Evolutionary conservation across 192 early-diverging fungal genomes (phyloP).

Genomic region (Gorgonomyces haynaldii): DNA sequence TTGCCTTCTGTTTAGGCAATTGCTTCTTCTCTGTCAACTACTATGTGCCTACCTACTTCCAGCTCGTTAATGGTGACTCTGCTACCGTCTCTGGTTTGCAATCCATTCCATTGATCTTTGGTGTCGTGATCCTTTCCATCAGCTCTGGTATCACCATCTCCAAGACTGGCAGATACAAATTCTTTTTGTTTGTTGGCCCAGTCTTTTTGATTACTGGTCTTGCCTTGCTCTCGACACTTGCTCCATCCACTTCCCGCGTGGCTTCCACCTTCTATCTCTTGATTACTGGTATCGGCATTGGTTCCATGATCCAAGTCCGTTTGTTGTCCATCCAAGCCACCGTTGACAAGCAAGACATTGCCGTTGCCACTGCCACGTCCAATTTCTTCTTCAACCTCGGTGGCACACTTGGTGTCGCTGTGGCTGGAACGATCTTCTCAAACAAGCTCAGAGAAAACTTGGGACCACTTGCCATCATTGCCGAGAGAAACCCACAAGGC

Average conservation of each 20-base stretch:
- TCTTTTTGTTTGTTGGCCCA: constrained; percentile 16
- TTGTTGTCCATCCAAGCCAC: constrained; percentile 15
- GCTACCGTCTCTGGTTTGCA: constrained; percentile 15
- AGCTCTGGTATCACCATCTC: constrained; percentile 7
- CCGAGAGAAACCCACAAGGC: neutral
- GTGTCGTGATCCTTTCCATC: constrained; percentile 11
- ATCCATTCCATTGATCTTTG: constrained; percentile 18
- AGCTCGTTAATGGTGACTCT: constrained; percentile 16
- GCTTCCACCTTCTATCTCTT: constrained; percentile 15
- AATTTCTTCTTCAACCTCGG: constrained; percentile 18
- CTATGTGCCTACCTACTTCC: constrained; percentile 13
- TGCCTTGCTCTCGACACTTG: constrained; percentile 10
- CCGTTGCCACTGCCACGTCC: constrained; percentile 15
- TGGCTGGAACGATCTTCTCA: constrained; percentile 20
- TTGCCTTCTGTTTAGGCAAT: constrained; percentile 7
- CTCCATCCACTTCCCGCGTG: constrained; percentile 7
- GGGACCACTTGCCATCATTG: neutral
- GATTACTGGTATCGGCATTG: constrained; percentile 16
- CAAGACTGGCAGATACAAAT: constrained; percentile 13
- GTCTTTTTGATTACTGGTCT: constrained; percentile 13
- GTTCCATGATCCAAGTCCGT: constrained; percentile 11
- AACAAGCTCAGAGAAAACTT: constrained; percentile 6
- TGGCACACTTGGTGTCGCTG: constrained; percentile 12
- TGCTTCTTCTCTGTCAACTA: constrained; percentile 4
- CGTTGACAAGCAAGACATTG: constrained; percentile 13